Evolutionary conservation across 2,329 filamentous ascomycete genomes (phyloP).

Genomic region (Cercospora sojina): DNA sequence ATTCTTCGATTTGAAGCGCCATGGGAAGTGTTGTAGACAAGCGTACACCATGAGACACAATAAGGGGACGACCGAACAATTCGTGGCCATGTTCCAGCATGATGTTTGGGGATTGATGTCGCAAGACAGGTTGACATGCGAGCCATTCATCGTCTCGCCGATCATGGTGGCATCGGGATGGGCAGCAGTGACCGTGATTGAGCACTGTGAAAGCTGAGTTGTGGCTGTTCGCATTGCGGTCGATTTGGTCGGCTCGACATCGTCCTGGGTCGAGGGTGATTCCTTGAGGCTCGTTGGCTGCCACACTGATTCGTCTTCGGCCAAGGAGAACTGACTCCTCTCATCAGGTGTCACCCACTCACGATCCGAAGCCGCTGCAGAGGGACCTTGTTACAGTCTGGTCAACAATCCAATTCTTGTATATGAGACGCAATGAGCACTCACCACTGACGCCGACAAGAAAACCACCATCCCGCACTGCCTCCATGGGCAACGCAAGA

Average conservation of each 20-base stretch:
- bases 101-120: neutral
- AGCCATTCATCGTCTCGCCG: neutral
- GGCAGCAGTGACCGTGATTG: neutral
- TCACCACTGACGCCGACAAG: neutral
- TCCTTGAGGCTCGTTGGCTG: neutral
- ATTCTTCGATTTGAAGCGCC: neutral
- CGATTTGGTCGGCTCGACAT: neutral
- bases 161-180: neutral
- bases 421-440: neutral
- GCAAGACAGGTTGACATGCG: neutral
- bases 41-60: neutral
- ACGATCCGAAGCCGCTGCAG: neutral
- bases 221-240: neutral
- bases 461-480: neutral
- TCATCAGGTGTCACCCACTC: neutral
- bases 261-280: neutral
- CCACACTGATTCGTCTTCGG: neutral
- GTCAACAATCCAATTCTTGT: neutral
- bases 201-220: neutral
- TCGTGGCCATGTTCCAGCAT: neutral
- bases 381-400: neutral
- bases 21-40: neutral
- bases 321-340: neutral
- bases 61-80: neutral
- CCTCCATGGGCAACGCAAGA: neutral